Evolutionary conservation across 2,329 filamentous ascomycete species (phyloP).

Genomic region (Tothia fuscella): DNA sequence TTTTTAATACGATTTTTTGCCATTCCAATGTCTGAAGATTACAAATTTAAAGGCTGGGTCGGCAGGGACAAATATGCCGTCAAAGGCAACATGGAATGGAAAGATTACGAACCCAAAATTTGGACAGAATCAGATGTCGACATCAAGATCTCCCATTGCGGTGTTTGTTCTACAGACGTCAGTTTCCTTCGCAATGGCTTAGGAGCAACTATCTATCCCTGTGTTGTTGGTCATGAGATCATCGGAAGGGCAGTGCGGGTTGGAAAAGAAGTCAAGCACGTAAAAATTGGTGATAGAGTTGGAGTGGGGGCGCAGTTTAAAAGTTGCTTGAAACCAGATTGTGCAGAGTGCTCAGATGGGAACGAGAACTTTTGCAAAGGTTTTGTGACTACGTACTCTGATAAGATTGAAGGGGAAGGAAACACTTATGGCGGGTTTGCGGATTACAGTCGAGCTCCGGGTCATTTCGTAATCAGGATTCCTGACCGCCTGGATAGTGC

Average conservation of each 20-base stretch:
- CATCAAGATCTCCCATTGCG: slow-evolving; percentile 22
- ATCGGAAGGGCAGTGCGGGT: slow-evolving; percentile 27
- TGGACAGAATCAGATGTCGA: slow-evolving; percentile 19
- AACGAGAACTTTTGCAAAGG: slow-evolving; percentile 31
- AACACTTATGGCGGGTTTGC: slow-evolving; percentile 56
- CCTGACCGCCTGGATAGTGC: slow-evolving; percentile 38
- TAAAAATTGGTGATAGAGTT: slow-evolving; percentile 29
- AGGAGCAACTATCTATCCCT: slow-evolving; percentile 23
- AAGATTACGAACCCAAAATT: slow-evolving; percentile 10
- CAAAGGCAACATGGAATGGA: slow-evolving; percentile 22
- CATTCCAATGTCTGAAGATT: too few species aligned
- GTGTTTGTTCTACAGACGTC: slow-evolving; percentile 27
- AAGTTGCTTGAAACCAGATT: slow-evolving; percentile 32
- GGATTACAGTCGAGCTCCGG: slow-evolving; percentile 40
- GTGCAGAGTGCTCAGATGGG: slow-evolving; percentile 40
- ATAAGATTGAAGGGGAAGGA: background rate
- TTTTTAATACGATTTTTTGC: too few species aligned
- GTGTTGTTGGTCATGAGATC: slow-evolving; percentile 32
- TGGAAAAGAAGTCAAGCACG: slow-evolving; percentile 17
- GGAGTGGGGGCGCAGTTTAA: slow-evolving; percentile 39
- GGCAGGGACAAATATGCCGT: slow-evolving; percentile 1
- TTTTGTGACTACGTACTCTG: slow-evolving; percentile 32
- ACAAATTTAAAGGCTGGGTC: slow-evolving; percentile 8
- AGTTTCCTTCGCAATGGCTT: slow-evolving; percentile 30
- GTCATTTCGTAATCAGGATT: slow-evolving; percentile 48